Evolutionary conservation across 1,284 basidiomycete genomes (phyloP), one percentile per base, ranked within the genome.

Genomic region (Sanghuangporus weigelae): DNA sequence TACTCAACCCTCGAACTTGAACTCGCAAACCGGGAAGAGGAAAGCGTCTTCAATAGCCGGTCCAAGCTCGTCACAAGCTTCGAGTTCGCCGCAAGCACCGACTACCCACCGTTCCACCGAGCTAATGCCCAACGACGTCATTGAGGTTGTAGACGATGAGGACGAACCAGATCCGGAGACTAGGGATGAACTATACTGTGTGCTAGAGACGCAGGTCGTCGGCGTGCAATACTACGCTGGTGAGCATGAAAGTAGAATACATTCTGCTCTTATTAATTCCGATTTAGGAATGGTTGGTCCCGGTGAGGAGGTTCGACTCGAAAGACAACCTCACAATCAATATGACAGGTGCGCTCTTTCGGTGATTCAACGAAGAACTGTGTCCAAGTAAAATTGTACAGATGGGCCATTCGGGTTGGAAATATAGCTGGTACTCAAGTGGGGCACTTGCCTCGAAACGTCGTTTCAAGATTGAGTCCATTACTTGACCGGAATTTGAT

Each of bases 181-280:
- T 6, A 73, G 64, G 14, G 87, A 90, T 63, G 87, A 94, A 73
- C 74, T 92, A 21, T 91, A 88, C 70, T 82, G 85, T 57, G 79
- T 76, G 11, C 64, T 85, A 69, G 75, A 74, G 10, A 83, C 87
- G 0, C 86, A 82, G 56, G 84, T 93, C 14, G 93, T 94, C 0
- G 92, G 92, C 0, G 78, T 94, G 11, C 90, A 92, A 70, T 92
- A 95, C 71, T 95, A 95, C 70, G 78, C 78, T 70, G 89, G 89
- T 84, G 57, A 7, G 68, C 66, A 58, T 12, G 23, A 4, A 35
- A 56, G 16, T 58, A 36, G 8, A 55, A 10, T 61, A 16, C 10
- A 65, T 26, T 23, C 42, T 46, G 36, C 35, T 26, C 50, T 14
- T 59, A 42, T 49, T 59, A 16, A 62, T 44, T 63, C 42, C 35